Evolutionary conservation across 148 eudicot species (phyloP).

Genomic region (Hydrangea macrophylla): DNA sequence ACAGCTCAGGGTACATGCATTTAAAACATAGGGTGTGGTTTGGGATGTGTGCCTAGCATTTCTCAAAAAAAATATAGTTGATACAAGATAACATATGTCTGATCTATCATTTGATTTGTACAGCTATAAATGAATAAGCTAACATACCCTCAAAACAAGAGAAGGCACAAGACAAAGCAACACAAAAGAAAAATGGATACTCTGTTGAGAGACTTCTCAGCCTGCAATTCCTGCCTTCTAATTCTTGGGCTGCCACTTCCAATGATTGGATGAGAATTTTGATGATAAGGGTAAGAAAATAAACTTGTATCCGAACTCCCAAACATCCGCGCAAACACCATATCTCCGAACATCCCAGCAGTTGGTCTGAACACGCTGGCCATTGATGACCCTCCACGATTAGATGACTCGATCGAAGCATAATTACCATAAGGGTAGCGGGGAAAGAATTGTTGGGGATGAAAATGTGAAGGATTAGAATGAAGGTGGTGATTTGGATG

Average conservation of each 20-base stretch:
- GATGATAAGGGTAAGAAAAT: constrained; percentile 48
- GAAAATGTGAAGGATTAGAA: constrained; percentile 29
- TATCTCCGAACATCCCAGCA: constrained; percentile 63
- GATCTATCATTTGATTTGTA: too few relatives aligned
- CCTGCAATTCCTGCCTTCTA: constrained; percentile 75
- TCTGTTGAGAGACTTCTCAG: constrained; percentile 66
- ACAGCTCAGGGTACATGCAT: too few relatives aligned
- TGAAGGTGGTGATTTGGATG: constrained; percentile 22
- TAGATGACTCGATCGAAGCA: constrained; percentile 28
- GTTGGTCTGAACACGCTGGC: constrained; percentile 49
- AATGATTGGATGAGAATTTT: constrained; percentile 34
- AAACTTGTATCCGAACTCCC: constrained; percentile 45
- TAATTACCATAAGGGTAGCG: constrained; percentile 32
- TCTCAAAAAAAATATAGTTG: too few relatives aligned
- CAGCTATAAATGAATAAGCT: too few relatives aligned
- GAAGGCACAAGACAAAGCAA: constrained; percentile 58
- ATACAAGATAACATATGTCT: too few relatives aligned
- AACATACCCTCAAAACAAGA: too few relatives aligned
- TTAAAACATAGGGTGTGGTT: too few relatives aligned
- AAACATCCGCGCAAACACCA: constrained; percentile 66
- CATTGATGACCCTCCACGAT: constrained; percentile 34
- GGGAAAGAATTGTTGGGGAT: constrained; percentile 25
- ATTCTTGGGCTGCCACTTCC: constrained; percentile 37
- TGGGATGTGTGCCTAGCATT: too few relatives aligned
- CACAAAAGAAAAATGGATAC: constrained; percentile 64